Percentiles rank a stretch among this genome's conserved stretches.
Conservation (phyloP, 2,329 filamentous ascomycete species). For the Colletotrichum acutatum region DNA sequence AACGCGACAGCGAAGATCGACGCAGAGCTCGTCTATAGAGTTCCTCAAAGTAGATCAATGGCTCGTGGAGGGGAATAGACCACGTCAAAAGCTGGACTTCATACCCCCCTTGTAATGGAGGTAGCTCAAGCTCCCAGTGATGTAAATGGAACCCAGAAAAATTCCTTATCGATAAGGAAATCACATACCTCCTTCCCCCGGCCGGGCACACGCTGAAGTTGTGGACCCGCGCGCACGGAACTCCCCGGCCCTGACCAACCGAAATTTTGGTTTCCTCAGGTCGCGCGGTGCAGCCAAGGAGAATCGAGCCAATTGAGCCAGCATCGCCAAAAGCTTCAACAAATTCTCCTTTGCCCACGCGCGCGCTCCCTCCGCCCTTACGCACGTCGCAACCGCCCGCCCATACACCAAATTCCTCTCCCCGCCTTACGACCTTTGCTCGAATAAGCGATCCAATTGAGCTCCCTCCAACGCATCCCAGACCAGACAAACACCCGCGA, state of each 20-base stretch:
- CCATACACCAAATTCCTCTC: background rate
- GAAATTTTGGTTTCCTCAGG: constrained; percentile 29
- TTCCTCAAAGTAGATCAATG: too few species aligned
- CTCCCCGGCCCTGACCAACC: constrained; percentile 26
- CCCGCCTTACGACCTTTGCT: too few species aligned
- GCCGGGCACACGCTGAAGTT: background rate
- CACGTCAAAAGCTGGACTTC: too few species aligned
- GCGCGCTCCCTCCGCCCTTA: background rate
- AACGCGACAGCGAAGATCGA: too few species aligned
- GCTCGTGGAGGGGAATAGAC: too few species aligned
- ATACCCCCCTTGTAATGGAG: background rate
- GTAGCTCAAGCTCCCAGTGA: constrained; percentile 13
- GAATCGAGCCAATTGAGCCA: background rate
- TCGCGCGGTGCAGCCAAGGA: background rate
- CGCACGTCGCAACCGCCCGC: background rate
- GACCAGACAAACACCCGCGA: constrained; percentile 5
- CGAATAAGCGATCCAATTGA: background rate
- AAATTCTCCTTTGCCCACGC: background rate
- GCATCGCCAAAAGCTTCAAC: constrained; percentile 9
- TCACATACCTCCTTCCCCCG: background rate
- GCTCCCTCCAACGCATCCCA: background rate
- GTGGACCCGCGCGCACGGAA: constrained; percentile 27
- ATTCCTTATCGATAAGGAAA: constrained; percentile 34
- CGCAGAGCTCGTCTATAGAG: too few species aligned
- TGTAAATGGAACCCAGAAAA: constrained; percentile 18